Evolutionary conservation across 768 basidiomycete species (phyloP).

Genomic region (Asterophora parasitica): DNA sequence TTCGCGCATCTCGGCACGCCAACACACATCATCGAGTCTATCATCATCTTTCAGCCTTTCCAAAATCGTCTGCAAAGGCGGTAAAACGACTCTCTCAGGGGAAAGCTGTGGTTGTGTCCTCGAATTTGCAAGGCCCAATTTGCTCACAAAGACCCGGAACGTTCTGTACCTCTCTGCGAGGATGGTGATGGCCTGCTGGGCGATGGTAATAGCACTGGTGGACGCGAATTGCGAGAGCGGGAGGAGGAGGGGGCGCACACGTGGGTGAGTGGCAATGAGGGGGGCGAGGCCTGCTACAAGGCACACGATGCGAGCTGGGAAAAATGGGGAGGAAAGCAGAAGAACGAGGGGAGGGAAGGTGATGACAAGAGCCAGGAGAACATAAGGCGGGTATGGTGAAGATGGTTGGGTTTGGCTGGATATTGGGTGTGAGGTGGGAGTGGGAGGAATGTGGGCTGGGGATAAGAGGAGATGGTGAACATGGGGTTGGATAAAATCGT

Average conservation of each 20-base stretch:
- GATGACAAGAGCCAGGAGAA: slow-evolving; percentile 45
- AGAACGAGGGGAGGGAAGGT: slow-evolving; percentile 48
- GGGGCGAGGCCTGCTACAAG: slow-evolving; percentile 31
- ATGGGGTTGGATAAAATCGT: slow-evolving; percentile 50
- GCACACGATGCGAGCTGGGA: slow-evolving; percentile 44
- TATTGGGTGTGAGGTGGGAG: slow-evolving; percentile 27
- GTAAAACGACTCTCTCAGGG: not conserved
- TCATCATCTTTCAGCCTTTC: slow-evolving; percentile 59
- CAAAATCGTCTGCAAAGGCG: slow-evolving; percentile 20
- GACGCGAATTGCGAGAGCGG: not conserved
- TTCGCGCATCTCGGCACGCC: slow-evolving; percentile 58
- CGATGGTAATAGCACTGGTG: not conserved
- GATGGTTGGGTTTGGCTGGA: slow-evolving; percentile 12
- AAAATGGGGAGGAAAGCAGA: slow-evolving; percentile 38
- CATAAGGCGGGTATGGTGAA: slow-evolving; percentile 48
- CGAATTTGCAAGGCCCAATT: not conserved
- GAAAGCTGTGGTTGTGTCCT: not conserved
- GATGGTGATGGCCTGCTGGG: not conserved
- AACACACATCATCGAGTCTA: slow-evolving; percentile 55
- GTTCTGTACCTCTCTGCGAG: not conserved
- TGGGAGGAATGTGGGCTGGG: slow-evolving; percentile 34
- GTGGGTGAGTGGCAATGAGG: slow-evolving; percentile 12
- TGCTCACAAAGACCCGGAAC: not conserved
- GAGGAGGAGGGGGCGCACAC: slow-evolving; percentile 8
- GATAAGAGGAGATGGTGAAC: slow-evolving; percentile 46